These are phyloP conservation scores for Penicillium sp. DNA, from an alignment of 2,329 filamentous ascomycete genomes.

Conservation along the genomic window DNA sequence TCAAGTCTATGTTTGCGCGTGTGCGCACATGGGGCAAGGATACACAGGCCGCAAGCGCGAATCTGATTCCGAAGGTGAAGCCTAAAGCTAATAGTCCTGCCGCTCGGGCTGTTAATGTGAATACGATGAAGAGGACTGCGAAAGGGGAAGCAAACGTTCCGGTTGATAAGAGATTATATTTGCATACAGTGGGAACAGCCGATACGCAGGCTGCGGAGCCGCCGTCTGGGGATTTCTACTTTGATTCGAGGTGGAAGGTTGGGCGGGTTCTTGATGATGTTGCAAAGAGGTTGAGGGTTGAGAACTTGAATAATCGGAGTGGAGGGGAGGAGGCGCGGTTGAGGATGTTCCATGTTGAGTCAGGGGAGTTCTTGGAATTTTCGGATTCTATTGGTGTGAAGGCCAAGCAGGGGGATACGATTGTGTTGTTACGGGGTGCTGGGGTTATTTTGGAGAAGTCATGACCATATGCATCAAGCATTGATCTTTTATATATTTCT, in stretches of 20 bases:
- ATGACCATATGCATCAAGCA: constrained; percentile 10
- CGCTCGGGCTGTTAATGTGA: constrained; percentile 67
- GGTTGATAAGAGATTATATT: constrained; percentile 80
- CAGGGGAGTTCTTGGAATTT: constrained; percentile 81
- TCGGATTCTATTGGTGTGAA: constrained; percentile 75
- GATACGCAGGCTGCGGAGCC: constrained; percentile 81
- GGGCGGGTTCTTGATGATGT: constrained; percentile 60
- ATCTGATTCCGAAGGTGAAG: constrained; percentile 58
- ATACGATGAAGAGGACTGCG: constrained; percentile 78
- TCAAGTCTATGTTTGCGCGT: constrained; percentile 71
- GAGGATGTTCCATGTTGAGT: constrained; percentile 90
- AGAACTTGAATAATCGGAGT: constrained; percentile 48
- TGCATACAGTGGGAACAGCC: constrained; percentile 87
- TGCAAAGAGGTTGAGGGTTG: constrained; percentile 42
- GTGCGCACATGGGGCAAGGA: constrained; percentile 77
- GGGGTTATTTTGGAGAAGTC: constrained; percentile 72
- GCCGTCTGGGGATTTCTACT: constrained; percentile 79
- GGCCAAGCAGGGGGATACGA: constrained; percentile 80
- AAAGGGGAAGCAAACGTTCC: constrained; percentile 86
- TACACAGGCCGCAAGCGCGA: constrained; percentile 67
- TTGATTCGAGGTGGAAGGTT: constrained; percentile 83
- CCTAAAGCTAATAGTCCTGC: constrained; percentile 55
- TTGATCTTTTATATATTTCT: constrained; percentile 5
- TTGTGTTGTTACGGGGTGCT: constrained; percentile 83
- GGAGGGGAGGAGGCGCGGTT: constrained; percentile 66